Evolutionary conservation across 306 rosid species (phyloP), one percentile per base, ranked within the genome.

Genomic region (Crotalaria pallida): DNA sequence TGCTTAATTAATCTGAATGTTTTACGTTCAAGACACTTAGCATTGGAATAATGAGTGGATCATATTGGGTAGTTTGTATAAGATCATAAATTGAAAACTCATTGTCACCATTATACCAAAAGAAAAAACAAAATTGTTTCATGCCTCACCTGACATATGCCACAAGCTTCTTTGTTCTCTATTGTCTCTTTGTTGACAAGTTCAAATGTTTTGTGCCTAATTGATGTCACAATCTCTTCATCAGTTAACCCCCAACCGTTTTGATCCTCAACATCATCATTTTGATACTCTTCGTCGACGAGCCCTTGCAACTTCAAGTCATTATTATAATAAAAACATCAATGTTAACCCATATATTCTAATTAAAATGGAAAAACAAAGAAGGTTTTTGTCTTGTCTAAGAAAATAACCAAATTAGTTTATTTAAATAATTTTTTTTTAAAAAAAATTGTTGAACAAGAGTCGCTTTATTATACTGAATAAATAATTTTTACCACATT

Each of bases 91-190:
- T 24, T 24, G 2, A 24, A 24, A 24, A 1, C 27, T 24, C 27
- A 24, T 24, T 24, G 27, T 24, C 27, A 1, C 27, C 27, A 24
- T 24, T 24, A 3, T 24, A 24, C 3, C 27, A 1, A 24, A 24
- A 24, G 2, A 24, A 24, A 24, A 24, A n/a, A n/a, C n/a, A n/a
- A n/a, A n/a, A 36, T 1, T 34, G 40, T 34, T 7, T 11, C 41
- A 49, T 22, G 24, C 15, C 82, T 58, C n/a, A 78, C 82, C 82
- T 24, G 74, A 58, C 82, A 78, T 12, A 78, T 66, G 65, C 56
- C 18, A 50, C 82, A 78, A 5, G 4, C 16, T 34, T 72, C 73
- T 12, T 27, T 65, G 10, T 24, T 52, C 23, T 10, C 70, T 1
- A 10, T 41, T 58, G 74, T 45, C 31, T 11, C 69, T 3, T 22